phyloP scores from a whole-genome alignment of 768 basidiomycete genomes.

The Candolleomyces efflorescens region DNA sequence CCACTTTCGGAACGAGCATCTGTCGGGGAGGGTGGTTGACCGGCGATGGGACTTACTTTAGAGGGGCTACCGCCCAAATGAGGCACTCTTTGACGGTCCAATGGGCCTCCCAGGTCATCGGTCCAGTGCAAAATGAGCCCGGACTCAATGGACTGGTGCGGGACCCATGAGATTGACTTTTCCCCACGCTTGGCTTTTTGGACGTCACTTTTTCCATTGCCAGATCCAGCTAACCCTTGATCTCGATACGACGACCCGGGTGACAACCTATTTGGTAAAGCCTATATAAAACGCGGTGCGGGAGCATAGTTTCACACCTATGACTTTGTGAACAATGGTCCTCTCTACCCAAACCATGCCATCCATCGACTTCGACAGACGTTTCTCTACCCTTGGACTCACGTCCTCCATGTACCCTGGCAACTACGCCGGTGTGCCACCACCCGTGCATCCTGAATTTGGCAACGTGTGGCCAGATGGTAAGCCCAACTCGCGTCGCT shows the following conservation, averaged over 20 bases:
- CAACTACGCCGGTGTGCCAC: background rate
- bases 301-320: slow-evolving; percentile 4
- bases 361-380: slow-evolving; percentile 1
- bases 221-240: slow-evolving; percentile 8
- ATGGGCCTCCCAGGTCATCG: background rate
- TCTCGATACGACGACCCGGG: slow-evolving; percentile 5
- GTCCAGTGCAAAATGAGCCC: background rate
- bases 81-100: background rate
- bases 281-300: slow-evolving; percentile 9
- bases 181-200: slow-evolving; percentile 2
- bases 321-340: slow-evolving; percentile 6
- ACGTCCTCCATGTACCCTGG: background rate
- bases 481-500: background rate
- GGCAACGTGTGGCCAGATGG: background rate
- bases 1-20: background rate
- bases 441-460: background rate
- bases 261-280: slow-evolving; percentile 3
- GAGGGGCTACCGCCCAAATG: background rate
- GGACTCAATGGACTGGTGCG: slow-evolving; percentile 3
- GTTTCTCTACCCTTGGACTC: background rate
- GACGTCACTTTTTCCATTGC: slow-evolving; percentile 4
- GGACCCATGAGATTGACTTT: slow-evolving; percentile 7
- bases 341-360: background rate
- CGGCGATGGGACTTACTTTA: slow-evolving; percentile 3
- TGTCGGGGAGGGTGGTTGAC: slow-evolving; percentile 7